These are phyloP conservation scores for Allium sativum DNA, from an alignment of 106 monocot genomes.

Conservation along the genomic window DNA sequence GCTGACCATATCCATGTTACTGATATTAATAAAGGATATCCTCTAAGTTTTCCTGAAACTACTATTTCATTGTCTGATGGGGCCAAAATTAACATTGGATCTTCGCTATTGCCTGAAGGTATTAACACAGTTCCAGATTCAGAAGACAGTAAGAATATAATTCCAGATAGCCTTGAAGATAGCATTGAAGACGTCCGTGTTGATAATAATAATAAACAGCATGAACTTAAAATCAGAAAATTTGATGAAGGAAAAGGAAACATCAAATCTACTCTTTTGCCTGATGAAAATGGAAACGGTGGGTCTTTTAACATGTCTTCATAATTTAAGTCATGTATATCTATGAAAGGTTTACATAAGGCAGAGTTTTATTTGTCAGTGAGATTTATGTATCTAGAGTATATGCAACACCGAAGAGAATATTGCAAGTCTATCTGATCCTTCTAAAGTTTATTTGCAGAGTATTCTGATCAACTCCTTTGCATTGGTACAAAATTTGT, in stretches of 20 bases:
- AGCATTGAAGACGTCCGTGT: slow-evolving; percentile 11
- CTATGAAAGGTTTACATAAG: too few species aligned
- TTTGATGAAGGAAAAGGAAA: slow-evolving; percentile 11
- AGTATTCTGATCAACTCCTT: slow-evolving; percentile 11
- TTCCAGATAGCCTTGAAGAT: slow-evolving; percentile 77
- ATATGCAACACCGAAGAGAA: slow-evolving; percentile 5
- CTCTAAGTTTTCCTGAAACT: too few species aligned
- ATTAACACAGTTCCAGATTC: slow-evolving; percentile 8
- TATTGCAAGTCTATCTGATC: not conserved
- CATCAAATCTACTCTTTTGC: slow-evolving; percentile 2
- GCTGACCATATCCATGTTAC: slow-evolving; percentile 18
- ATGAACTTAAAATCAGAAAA: slow-evolving; percentile 8
- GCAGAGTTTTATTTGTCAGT: too few species aligned
- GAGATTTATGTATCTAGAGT: slow-evolving; percentile 4
- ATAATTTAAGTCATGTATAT: too few species aligned
- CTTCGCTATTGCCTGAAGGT: not conserved
- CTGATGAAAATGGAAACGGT: slow-evolving; percentile 11
- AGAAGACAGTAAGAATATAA: slow-evolving; percentile 20
- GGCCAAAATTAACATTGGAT: too few species aligned
- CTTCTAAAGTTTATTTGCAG: slow-evolving; percentile 1
- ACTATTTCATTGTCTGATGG: too few species aligned
- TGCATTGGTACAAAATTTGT: not conserved
- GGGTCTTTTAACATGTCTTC: not conserved
- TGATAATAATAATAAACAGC: slow-evolving; percentile 5
- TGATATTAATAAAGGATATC: not conserved